Percentiles rank a stretch among this genome's conserved stretches.
These are phyloP conservation scores for Aegilops speltoides DNA, from an alignment of 176 grass and related monocot genomes.

Conservation along the genomic window DNA sequence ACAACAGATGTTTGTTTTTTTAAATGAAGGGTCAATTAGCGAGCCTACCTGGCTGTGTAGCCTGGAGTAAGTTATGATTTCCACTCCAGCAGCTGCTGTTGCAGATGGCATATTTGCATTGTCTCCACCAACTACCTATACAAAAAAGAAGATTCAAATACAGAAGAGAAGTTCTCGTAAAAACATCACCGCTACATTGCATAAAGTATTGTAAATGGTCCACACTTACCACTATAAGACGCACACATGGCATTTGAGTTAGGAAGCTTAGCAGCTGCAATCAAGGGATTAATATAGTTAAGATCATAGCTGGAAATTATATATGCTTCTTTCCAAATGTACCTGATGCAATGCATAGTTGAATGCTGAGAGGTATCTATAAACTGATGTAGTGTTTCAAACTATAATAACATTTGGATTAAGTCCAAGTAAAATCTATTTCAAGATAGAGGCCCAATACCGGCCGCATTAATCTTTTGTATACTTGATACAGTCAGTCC, in stretches of 20 bases:
- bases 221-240: slow-evolving; percentile 78
- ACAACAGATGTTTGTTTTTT: neutral
- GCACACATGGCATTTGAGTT: slow-evolving; percentile 72
- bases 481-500: neutral
- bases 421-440: neutral
- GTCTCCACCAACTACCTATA: slow-evolving; percentile 72
- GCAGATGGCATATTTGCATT: slow-evolving; percentile 56
- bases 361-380: neutral
- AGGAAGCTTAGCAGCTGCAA: slow-evolving; percentile 87
- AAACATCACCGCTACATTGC: neutral
- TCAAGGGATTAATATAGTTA: slow-evolving; percentile 22
- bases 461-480: neutral
- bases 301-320: neutral
- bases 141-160: slow-evolving; percentile 30
- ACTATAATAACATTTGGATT: neutral
- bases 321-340: neutral
- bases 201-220: neutral
- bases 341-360: slow-evolving; percentile 1
- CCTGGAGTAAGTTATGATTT: slow-evolving; percentile 70
- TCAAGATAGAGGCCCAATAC: neutral
- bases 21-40: neutral
- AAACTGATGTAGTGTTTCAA: neutral
- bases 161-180: slow-evolving; percentile 15
- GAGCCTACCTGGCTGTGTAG: slow-evolving; percentile 56
- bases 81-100: slow-evolving; percentile 41